Conservation (phyloP, 2,329 filamentous ascomycete species). For the Cordyceps cicadae region DNA sequence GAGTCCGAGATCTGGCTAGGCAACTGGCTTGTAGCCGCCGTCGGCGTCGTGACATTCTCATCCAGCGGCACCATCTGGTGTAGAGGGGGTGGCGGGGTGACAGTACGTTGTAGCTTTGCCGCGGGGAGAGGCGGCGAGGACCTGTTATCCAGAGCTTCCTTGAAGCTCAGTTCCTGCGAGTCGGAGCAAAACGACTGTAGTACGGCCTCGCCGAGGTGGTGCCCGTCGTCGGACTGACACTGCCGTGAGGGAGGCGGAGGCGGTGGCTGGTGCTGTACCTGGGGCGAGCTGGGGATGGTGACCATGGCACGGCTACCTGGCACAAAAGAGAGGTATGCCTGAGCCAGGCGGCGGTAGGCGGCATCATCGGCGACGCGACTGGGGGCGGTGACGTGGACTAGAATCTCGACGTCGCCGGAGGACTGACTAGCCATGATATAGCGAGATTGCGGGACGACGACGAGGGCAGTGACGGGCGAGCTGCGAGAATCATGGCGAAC, state of each 20-base stretch:
- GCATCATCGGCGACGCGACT: constrained; percentile 40
- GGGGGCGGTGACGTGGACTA: constrained; percentile 48
- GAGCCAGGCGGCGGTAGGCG: constrained; percentile 40
- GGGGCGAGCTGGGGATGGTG: background rate
- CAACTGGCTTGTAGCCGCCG: constrained; percentile 31
- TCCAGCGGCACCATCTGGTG: background rate
- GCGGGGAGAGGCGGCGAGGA: constrained; percentile 23
- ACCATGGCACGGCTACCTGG: constrained; percentile 18
- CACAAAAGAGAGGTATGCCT: constrained; percentile 42
- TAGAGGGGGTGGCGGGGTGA: background rate
- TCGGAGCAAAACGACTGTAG: constrained; percentile 21
- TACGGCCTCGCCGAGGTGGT: background rate
- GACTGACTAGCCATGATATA: constrained; percentile 20
- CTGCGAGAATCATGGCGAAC: constrained; percentile 18
- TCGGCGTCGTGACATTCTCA: constrained; percentile 14
- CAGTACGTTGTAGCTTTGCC: background rate
- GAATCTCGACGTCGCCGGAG: constrained; percentile 37
- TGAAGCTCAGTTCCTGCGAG: constrained; percentile 37
- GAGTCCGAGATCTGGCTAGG: constrained; percentile 49
- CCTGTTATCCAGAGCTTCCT: constrained; percentile 37
- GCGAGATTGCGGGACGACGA: background rate
- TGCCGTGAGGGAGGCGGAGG: constrained; percentile 7
- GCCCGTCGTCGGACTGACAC: background rate
- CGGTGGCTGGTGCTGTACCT: background rate
- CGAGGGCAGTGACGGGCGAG: background rate